Conservation (phyloP, 768 basidiomycete genomes). For the Hypholoma fasciculare region DNA sequence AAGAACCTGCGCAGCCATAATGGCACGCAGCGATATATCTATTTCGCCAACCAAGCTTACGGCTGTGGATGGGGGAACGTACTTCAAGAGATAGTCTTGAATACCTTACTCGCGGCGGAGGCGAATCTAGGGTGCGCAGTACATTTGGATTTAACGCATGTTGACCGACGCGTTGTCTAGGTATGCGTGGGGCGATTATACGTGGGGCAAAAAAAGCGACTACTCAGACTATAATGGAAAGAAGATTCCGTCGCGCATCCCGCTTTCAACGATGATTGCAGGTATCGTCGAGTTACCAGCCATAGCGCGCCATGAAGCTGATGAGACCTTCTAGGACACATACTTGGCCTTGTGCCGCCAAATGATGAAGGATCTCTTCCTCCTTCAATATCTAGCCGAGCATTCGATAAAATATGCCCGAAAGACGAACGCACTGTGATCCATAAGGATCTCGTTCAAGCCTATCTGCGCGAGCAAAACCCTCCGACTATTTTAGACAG, state of each 20-base stretch:
- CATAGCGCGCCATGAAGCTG: not conserved
- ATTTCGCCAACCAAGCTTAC: conserved; percentile 46
- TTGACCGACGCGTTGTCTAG: conserved; percentile 23
- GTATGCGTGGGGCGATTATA: conserved; percentile 61
- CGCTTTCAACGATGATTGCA: conserved; percentile 51
- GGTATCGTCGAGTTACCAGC: conserved; percentile 28
- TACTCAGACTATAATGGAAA: conserved; percentile 51
- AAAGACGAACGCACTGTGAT: conserved; percentile 22
- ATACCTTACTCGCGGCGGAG: conserved; percentile 47
- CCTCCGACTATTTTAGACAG: conserved; percentile 4
- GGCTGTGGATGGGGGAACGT: conserved; percentile 63
- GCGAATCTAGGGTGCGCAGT: conserved; percentile 48
- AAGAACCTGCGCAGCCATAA: conserved; percentile 2
- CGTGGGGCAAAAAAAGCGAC: conserved; percentile 46
- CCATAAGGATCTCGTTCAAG: conserved; percentile 24
- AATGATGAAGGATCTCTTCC: conserved; percentile 23
- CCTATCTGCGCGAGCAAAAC: conserved; percentile 3
- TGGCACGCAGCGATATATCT: conserved; percentile 44
- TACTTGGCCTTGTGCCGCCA: conserved; percentile 13
- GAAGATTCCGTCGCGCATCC: conserved; percentile 52
- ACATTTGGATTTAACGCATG: not conserved
- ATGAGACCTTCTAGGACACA: conserved; percentile 18
- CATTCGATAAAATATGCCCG: conserved; percentile 51
- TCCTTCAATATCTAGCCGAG: conserved; percentile 43
- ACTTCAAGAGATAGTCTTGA: conserved; percentile 58